A percentile compares a stretch with the other conserved stretches of the same genome.
Conservation (phyloP, 768 basidiomycete species). For the Boletus subparvulus region DNA sequence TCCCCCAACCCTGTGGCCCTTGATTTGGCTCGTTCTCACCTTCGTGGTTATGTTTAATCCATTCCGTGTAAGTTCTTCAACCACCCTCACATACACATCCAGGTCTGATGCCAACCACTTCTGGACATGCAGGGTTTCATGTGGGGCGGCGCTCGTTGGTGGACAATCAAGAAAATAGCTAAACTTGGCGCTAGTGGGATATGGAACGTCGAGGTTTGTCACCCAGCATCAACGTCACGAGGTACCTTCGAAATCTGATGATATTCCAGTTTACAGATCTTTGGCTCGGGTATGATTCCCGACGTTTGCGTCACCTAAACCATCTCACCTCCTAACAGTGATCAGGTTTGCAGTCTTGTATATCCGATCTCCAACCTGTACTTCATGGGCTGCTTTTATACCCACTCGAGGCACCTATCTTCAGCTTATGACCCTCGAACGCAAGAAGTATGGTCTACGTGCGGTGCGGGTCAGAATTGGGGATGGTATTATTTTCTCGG, state of each 20-base stretch:
- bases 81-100: too few relatives aligned
- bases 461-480: slow-evolving; percentile 54
- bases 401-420: slow-evolving; percentile 8
- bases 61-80: slow-evolving; percentile 48
- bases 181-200: slow-evolving; percentile 71
- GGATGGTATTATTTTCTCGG: slow-evolving; percentile 57
- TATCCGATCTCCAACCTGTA: slow-evolving; percentile 75
- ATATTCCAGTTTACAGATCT: slow-evolving; percentile 70
- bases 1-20: slow-evolving; percentile 71
- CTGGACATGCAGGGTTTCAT: slow-evolving; percentile 48
- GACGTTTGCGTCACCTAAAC: not conserved
- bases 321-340: slow-evolving; percentile 42
- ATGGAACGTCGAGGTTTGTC: slow-evolving; percentile 67
- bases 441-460: slow-evolving; percentile 44
- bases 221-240: not conserved
- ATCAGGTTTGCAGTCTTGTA: slow-evolving; percentile 78
- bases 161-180: slow-evolving; percentile 67
- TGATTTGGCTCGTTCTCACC: too few relatives aligned
- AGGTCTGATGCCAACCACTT: not conserved
- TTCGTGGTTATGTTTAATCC: slow-evolving; percentile 70
- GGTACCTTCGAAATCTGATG: slow-evolving; percentile 3
- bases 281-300: slow-evolving; percentile 72
- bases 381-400: slow-evolving; percentile 74
- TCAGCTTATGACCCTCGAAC: slow-evolving; percentile 33
- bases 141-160: slow-evolving; percentile 53